Conservation (phyloP, 1,284 basidiomycete species). For the Ceratobasidium sp. region DNA sequence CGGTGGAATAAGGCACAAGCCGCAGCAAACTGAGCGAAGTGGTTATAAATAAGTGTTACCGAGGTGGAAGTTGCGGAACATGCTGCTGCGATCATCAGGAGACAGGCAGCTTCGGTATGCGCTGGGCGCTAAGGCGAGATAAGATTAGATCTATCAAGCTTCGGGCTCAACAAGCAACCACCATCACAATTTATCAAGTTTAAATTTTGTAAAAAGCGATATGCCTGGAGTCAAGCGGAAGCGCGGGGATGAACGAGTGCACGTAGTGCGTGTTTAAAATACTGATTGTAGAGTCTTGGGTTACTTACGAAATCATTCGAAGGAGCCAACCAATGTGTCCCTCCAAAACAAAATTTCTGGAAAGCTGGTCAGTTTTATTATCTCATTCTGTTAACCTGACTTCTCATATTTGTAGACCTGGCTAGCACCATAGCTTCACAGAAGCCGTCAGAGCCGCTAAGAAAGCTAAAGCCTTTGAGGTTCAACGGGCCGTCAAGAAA, state of each 20-base stretch:
- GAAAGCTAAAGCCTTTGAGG: conserved; percentile 86
- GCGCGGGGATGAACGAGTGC: background rate
- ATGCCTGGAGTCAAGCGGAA: conserved; percentile 40
- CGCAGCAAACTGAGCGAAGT: background rate
- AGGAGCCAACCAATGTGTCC: conserved; percentile 1
- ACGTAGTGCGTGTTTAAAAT: background rate
- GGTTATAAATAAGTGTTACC: conserved; percentile 21
- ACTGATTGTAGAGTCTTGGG: background rate
- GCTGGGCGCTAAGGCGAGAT: background rate
- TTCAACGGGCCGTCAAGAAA: conserved; percentile 86
- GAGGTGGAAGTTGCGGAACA: conserved; percentile 39
- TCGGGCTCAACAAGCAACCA: conserved; percentile 14
- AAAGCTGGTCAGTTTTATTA: conserved; percentile 60
- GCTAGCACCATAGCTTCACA: conserved; percentile 77
- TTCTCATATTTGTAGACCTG: conserved; percentile 40
- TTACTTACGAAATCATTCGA: background rate
- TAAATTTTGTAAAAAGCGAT: background rate
- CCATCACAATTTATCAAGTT: background rate
- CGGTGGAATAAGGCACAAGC: background rate
- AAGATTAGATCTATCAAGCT: conserved; percentile 40
- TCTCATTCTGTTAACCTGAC: background rate
- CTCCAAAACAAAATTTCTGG: conserved; percentile 54
- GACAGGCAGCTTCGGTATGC: background rate
- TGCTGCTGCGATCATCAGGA: conserved; percentile 32
- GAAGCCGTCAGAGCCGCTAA: conserved; percentile 80